Evolutionary conservation across 441 rosid species (phyloP).

Genomic region (Dalechampia spathulata): DNA sequence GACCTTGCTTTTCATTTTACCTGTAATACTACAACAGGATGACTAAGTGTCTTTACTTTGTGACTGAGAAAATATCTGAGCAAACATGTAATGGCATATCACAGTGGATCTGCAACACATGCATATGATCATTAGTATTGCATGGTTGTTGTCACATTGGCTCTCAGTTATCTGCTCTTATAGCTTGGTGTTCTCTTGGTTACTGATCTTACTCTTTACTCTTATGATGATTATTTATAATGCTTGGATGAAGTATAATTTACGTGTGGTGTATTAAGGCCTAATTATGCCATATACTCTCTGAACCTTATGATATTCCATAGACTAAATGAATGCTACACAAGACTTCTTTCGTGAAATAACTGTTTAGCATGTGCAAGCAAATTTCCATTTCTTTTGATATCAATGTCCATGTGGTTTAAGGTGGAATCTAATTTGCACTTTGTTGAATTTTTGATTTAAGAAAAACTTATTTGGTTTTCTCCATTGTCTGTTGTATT

Average conservation of each 20-base stretch:
- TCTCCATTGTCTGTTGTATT: conserved; percentile 11
- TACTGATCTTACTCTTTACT: neutral
- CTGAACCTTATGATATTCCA: neutral
- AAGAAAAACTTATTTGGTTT: conserved; percentile 2
- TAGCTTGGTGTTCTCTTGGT: neutral
- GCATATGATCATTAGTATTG: neutral
- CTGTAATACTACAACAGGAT: neutral
- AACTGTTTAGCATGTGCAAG: neutral
- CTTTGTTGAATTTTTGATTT: neutral
- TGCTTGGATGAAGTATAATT: neutral
- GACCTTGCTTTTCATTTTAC: conserved; percentile 1
- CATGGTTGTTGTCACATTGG: neutral
- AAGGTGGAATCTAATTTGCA: neutral
- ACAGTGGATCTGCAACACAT: neutral
- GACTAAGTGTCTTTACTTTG: neutral
- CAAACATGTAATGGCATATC: neutral
- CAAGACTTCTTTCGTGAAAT: neutral
- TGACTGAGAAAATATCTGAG: neutral
- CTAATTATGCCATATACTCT: neutral
- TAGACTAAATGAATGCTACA: neutral
- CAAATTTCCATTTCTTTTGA: neutral
- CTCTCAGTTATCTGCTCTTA: neutral
- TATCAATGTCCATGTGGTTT: neutral
- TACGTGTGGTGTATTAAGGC: neutral
- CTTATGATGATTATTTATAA: neutral